These are phyloP conservation scores for Fusarium sp. DNA, from an alignment of 2,329 filamentous ascomycete species.

Conservation along the genomic window DNA sequence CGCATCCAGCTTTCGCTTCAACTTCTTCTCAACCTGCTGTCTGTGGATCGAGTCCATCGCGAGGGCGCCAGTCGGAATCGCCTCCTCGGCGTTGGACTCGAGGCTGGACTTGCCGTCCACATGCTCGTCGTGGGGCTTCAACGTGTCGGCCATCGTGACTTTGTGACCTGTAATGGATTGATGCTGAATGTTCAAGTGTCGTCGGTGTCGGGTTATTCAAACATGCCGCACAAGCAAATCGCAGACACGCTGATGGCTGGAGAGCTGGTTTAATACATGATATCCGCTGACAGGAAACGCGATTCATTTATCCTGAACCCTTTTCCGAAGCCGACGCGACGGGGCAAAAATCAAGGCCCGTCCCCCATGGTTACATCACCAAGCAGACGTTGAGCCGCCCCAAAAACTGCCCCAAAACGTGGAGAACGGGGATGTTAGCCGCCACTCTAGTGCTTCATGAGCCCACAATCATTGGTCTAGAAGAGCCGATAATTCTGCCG, in stretches of 20 bases:
- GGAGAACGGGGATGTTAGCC: constrained; percentile 23
- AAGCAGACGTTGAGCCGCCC: constrained; percentile 8
- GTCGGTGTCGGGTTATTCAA: background rate
- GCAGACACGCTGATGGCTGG: too few relatives aligned
- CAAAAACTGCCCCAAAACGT: constrained; percentile 15
- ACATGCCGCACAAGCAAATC: constrained; percentile 1
- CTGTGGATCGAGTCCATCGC: constrained; percentile 61
- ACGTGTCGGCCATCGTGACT: constrained; percentile 11
- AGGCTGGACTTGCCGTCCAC: constrained; percentile 32
- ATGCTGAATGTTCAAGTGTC: background rate
- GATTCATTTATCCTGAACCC: constrained; percentile 11
- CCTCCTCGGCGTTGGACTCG: constrained; percentile 28
- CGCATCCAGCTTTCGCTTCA: constrained; percentile 78
- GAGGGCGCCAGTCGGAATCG: constrained; percentile 8
- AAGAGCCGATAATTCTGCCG: constrained; percentile 1
- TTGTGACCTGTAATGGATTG: background rate
- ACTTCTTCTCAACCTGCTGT: constrained; percentile 66
- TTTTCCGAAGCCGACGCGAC: background rate
- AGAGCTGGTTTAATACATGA: too few relatives aligned
- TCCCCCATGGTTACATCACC: constrained; percentile 24
- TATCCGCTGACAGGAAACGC: background rate
- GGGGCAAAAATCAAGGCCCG: background rate
- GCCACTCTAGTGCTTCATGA: constrained; percentile 1
- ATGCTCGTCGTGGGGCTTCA: constrained; percentile 30
- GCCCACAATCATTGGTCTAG: constrained; percentile 5